Evolutionary conservation across 2,329 filamentous ascomycete species (phyloP).

Genomic region (Alternaria sp.): DNA sequence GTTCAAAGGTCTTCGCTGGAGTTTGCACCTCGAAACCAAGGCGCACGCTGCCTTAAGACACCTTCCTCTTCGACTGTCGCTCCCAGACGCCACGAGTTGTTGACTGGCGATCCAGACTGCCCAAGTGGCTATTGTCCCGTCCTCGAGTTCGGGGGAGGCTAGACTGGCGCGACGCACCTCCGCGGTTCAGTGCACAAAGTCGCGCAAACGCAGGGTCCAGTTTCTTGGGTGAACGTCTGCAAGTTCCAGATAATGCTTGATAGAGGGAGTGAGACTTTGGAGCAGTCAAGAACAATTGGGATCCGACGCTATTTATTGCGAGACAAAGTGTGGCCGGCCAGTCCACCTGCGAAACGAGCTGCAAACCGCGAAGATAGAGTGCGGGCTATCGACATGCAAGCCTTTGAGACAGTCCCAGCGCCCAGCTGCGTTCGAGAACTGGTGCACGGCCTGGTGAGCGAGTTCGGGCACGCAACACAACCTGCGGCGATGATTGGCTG

Average conservation of each 20-base stretch:
- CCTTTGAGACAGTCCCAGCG: background rate
- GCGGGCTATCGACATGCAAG: slow-evolving; percentile 3
- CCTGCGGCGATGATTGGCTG: slow-evolving; percentile 14
- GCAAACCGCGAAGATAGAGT: background rate
- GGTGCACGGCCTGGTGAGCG: slow-evolving; percentile 9
- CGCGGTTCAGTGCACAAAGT: slow-evolving; percentile 7
- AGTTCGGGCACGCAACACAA: slow-evolving; percentile 16
- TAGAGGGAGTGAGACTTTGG: background rate
- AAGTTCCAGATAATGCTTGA: background rate
- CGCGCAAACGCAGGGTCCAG: slow-evolving; percentile 6
- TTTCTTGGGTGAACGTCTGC: background rate
- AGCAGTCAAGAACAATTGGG: slow-evolving; percentile 1
- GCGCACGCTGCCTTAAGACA: slow-evolving; percentile 8
- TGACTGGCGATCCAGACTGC: slow-evolving; percentile 18
- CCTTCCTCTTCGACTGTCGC: slow-evolving; percentile 27
- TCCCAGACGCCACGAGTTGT: slow-evolving; percentile 14
- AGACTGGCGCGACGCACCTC: slow-evolving; percentile 15
- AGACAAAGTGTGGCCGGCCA: slow-evolving; percentile 1
- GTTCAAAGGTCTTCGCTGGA: background rate
- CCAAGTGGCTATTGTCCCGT: slow-evolving; percentile 12
- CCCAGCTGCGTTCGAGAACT: slow-evolving; percentile 2
- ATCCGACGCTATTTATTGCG: slow-evolving; percentile 9
- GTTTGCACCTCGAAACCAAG: background rate
- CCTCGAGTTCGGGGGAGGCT: slow-evolving; percentile 4
- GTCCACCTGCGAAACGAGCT: slow-evolving; percentile 1